phyloP scores from a whole-genome alignment of 352 stramenopile species.

The Pythium plurisporium region DNA sequence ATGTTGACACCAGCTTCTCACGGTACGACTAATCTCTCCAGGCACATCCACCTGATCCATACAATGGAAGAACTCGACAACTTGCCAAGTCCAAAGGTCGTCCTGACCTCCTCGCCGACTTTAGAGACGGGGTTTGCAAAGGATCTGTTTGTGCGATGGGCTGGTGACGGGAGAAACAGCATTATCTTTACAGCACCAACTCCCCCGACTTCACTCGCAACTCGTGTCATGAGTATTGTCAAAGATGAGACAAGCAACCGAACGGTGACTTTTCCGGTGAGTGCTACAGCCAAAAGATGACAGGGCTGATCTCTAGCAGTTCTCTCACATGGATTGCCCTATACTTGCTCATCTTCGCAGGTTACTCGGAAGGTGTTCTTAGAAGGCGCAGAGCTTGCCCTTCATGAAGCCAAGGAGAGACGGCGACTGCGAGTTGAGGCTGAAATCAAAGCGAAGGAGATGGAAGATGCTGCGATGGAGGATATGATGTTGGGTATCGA shows the following conservation, averaged over 20 bases:
- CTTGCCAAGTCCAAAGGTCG: slow-evolving; percentile 81
- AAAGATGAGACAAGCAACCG: slow-evolving; percentile 47
- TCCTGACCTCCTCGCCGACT: slow-evolving; percentile 73
- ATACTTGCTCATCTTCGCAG: slow-evolving; percentile 12
- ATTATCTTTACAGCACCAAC: slow-evolving; percentile 79
- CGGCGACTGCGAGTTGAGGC: slow-evolving; percentile 77
- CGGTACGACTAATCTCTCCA: slow-evolving; percentile 17
- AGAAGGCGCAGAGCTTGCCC: slow-evolving; percentile 80
- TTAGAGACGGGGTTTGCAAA: slow-evolving; percentile 82
- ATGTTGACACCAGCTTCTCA: background rate
- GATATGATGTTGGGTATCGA: slow-evolving; percentile 91
- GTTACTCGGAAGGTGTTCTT: slow-evolving; percentile 66
- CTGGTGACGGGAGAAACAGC: slow-evolving; percentile 66
- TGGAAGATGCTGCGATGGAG: slow-evolving; percentile 87
- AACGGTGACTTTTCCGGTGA: slow-evolving; percentile 52
- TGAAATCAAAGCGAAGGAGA: slow-evolving; percentile 85
- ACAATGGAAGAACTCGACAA: slow-evolving; percentile 84
- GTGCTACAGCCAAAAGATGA: no score
- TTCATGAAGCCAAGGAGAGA: slow-evolving; percentile 84
- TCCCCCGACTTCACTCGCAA: slow-evolving; percentile 62
- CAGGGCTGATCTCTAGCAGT: no score
- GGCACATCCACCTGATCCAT: slow-evolving; percentile 86
- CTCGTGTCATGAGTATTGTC: slow-evolving; percentile 50
- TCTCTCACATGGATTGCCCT: no score
- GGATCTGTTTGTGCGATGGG: slow-evolving; percentile 83